Evolutionary conservation across 768 basidiomycete species (phyloP).

Genomic region (Boletus subcaerulescens): DNA sequence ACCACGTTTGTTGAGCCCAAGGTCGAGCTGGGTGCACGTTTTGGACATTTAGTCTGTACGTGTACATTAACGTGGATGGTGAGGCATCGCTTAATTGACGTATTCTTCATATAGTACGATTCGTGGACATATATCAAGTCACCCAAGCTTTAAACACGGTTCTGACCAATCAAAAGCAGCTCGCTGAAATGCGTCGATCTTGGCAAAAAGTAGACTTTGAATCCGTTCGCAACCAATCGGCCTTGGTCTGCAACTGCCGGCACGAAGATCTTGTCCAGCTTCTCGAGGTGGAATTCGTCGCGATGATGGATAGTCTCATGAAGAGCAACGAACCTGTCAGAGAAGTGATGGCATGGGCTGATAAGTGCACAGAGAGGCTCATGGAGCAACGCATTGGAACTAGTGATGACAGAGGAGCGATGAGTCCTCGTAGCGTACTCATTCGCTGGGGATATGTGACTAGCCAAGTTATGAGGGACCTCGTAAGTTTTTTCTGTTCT

Average conservation of each 20-base stretch:
- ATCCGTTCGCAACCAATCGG: slow-evolving; percentile 89
- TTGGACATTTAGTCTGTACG: slow-evolving; percentile 86
- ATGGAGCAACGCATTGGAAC: slow-evolving; percentile 67
- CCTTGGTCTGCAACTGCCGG: slow-evolving; percentile 88
- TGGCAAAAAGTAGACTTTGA: slow-evolving; percentile 91
- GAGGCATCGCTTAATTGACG: neutral
- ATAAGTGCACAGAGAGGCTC: slow-evolving; percentile 81
- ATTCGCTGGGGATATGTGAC: slow-evolving; percentile 94
- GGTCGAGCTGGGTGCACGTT: slow-evolving; percentile 86
- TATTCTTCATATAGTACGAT: slow-evolving; percentile 58
- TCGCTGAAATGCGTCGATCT: slow-evolving; percentile 80
- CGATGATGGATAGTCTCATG: slow-evolving; percentile 65
- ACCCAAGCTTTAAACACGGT: slow-evolving; percentile 88
- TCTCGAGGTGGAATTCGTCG: slow-evolving; percentile 79
- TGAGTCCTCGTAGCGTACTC: slow-evolving; percentile 84
- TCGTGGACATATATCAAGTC: slow-evolving; percentile 89
- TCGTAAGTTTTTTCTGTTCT: slow-evolving; percentile 48
- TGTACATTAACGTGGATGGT: slow-evolving; percentile 21
- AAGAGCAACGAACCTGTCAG: slow-evolving; percentile 79
- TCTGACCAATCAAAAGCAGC: slow-evolving; percentile 81
- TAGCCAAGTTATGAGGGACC: slow-evolving; percentile 88
- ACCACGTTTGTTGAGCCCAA: slow-evolving; percentile 91
- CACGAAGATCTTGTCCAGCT: slow-evolving; percentile 86
- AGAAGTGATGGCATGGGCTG: slow-evolving; percentile 89
- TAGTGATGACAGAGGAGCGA: slow-evolving; percentile 69